These are phyloP conservation scores for Fusarium chuoi DNA, from an alignment of 2,329 filamentous ascomycete genomes.

Conservation along the genomic window DNA sequence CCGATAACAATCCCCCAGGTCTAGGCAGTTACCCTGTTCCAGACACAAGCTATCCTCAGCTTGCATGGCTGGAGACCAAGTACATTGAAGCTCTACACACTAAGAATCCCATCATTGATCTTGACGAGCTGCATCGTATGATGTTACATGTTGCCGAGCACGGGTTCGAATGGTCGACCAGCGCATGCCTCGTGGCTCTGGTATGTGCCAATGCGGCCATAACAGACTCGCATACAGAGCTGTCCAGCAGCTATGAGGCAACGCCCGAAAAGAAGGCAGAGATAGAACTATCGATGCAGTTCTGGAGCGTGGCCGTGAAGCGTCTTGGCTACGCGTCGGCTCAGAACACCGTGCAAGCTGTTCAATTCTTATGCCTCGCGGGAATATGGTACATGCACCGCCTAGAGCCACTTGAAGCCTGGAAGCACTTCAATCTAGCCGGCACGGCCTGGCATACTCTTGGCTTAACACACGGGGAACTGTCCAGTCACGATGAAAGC, in stretches of 20 bases:
- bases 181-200: accelerated
- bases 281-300: neutral
- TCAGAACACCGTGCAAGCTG: neutral
- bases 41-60: neutral
- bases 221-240: neutral
- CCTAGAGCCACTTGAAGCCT: neutral
- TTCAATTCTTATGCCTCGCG: neutral
- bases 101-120: neutral
- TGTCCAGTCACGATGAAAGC: neutral
- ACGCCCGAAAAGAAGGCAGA: neutral
- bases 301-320: neutral
- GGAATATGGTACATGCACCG: neutral
- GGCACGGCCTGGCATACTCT: neutral
- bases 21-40: neutral
- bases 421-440: neutral
- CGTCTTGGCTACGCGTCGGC: neutral
- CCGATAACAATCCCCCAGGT: neutral
- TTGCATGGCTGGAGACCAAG: neutral
- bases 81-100: neutral
- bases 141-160: neutral
- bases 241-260: neutral
- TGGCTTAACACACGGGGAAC: neutral
- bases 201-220: neutral
- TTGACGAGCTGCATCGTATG: neutral
- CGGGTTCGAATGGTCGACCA: neutral